Base-by-base conservation (phyloP, 805 yeast species). In the Suhomyces sp. region DNA sequence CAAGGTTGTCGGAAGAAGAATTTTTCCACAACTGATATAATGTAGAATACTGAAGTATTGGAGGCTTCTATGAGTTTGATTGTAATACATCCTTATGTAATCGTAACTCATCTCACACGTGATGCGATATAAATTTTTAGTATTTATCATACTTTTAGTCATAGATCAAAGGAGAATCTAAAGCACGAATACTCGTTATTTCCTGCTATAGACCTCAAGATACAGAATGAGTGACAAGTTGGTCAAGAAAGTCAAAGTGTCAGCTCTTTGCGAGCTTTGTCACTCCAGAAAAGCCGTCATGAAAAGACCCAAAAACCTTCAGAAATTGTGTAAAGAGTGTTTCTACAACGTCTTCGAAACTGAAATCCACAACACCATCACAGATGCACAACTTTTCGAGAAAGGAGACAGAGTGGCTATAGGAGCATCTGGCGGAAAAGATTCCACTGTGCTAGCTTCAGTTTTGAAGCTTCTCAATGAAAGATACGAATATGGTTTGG, bases 371-470 rank as follows among this genome's bases (percentile, higher is more conserved):
- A 76, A 88, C 49, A 91, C 98, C 2, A 91, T 93, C 29, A 66
- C 72, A 10, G 67, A 75, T 22, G 81, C 83, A 35, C 68, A 77
- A 1, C 71, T 93, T 31, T 93, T 93, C 51, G 58, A 77, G 16
- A 70, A 65, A 0, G 98, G 98, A 11, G 98, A 93, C 53, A 74
- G 66, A 18, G 90, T 93, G 2, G 98, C 98, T 12, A 90, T 93
- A 16, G 99, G 99, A 12, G 99, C 99, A 0, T 87, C 96, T 1
- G 99, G 99, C 17, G 99, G 99, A 35, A 93, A 93, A 52, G 99
- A 93, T 58, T 87, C 96, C 4, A 93, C 99, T 0, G 99, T 93
- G 1, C 64, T 93, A 19, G 98, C 98, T 0, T 79, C 90, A 29
- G 77, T 93, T 2, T 60, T 93, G 59, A 93, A 88, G 53, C 76